Evolutionary conservation across 2,329 filamentous ascomycete species (phyloP).

Genomic region (Aureobasidium namibiae): DNA sequence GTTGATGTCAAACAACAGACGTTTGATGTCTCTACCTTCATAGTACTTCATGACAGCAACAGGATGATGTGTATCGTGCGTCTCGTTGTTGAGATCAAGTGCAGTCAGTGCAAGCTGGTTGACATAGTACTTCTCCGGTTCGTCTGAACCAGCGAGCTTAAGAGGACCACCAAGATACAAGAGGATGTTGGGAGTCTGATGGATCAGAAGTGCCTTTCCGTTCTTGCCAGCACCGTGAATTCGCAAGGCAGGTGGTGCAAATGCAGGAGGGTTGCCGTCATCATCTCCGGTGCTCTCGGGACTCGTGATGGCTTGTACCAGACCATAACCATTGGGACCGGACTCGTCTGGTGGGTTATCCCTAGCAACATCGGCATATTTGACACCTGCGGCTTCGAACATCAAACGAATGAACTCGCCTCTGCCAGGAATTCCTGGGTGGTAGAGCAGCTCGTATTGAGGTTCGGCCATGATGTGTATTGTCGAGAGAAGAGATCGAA

Average conservation of each 20-base stretch:
- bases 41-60: slow-evolving; percentile 54
- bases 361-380: slow-evolving; percentile 56
- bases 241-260: slow-evolving; percentile 59
- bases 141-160: slow-evolving; percentile 45
- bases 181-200: slow-evolving; percentile 66
- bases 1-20: background rate
- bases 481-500: background rate
- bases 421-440: slow-evolving; percentile 64
- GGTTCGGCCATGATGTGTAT: background rate
- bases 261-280: slow-evolving; percentile 52
- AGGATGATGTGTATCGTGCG: slow-evolving; percentile 71
- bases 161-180: slow-evolving; percentile 58
- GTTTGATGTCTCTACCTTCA: slow-evolving; percentile 34
- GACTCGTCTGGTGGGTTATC: slow-evolving; percentile 33
- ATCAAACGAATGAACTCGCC: slow-evolving; percentile 66
- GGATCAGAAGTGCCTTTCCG: slow-evolving; percentile 50
- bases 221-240: slow-evolving; percentile 41
- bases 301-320: slow-evolving; percentile 42
- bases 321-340: slow-evolving; percentile 41
- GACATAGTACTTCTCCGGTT: slow-evolving; percentile 47
- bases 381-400: slow-evolving; percentile 58
- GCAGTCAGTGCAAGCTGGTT: slow-evolving; percentile 60
- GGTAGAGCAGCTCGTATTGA: slow-evolving; percentile 60
- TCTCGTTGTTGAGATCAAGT: slow-evolving; percentile 62
- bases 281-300: slow-evolving; percentile 41